Evolutionary conservation across 2,329 filamentous ascomycete genomes (phyloP), one percentile per base, ranked within the genome.

Genomic region (Trichoderma aggressivum): DNA sequence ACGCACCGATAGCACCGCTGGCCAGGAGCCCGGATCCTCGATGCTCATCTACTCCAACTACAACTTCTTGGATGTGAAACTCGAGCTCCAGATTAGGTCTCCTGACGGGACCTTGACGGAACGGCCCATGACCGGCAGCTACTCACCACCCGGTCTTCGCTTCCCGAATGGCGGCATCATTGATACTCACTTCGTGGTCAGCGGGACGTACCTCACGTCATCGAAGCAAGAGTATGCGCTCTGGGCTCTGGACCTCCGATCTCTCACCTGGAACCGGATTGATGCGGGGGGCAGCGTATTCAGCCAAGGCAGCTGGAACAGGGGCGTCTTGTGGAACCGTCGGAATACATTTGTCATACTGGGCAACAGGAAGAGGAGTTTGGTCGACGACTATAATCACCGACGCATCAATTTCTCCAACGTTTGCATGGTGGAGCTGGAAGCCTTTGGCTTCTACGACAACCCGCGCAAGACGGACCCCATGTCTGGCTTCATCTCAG

Each of bases 11-110:
- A 79, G 81, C 14, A 81, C 81, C n/a, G 84, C 85, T 73, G 86
- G 84, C 74, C 85, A 86, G 69, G 87, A 91, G 63, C 80, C 86
- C 0, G 88, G 87, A 7, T 89, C 88, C 1, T 90, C 89, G 2
- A 98, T 98, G 94, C 87, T 99, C 73, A 97, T 99, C 59, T 99
- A 99, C 81, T 98, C 95, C 28, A 99, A 99, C 79, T 99, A 99
- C 82, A 98, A 99, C 81, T 99, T 99, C 78, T 81, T 99, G 70
- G 95, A 99, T 76, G 96, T 99, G 75, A 98, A 97, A 80, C 84
- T 99, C 28, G 96, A 99, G 81, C 84, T 99, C 47, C 96, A 98
- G 80, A 89, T 99, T 61, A 89, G 96, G 66, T 86, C 92, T 10
- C 89, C 93, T 1, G 94, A 98, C 79, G 95, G 96, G 34, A 90